These are phyloP conservation scores for Metschnikowia reukaufii DNA, from an alignment of 805 yeast genomes.

Conservation along the genomic window DNA sequence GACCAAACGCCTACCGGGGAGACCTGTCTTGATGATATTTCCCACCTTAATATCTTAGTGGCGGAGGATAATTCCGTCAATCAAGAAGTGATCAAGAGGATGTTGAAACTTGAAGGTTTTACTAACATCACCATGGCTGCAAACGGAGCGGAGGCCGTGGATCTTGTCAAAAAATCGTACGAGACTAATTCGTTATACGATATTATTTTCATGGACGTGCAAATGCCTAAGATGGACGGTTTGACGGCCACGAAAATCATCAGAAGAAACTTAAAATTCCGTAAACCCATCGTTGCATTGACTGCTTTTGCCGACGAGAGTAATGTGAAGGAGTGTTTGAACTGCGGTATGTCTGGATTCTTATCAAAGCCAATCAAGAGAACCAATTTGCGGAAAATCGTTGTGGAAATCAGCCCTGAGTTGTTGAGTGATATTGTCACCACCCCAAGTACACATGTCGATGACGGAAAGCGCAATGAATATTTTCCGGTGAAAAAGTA, in stretches of 20 bases:
- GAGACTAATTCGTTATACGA: conserved; percentile 51
- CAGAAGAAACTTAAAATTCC: conserved; percentile 58
- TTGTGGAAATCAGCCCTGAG: conserved; percentile 46
- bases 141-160: conserved; percentile 89
- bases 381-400: conserved; percentile 59
- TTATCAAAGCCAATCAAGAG: conserved; percentile 85
- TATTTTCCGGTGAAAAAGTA: conserved; percentile 1
- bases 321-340: conserved; percentile 79
- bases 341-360: conserved; percentile 92
- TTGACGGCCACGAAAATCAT: conserved; percentile 76
- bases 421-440: conserved; percentile 33
- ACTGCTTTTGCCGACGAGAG: conserved; percentile 96
- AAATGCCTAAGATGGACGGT: conserved; percentile 95
- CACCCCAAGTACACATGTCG: conserved; percentile 26
- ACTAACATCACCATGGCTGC: conserved; percentile 71
- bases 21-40: conserved; percentile 26
- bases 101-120: conserved; percentile 84
- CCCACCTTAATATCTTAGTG: conserved; percentile 59
- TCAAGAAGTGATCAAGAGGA: conserved; percentile 88
- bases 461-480: conserved; percentile 10
- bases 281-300: conserved; percentile 83
- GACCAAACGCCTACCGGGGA: conserved; percentile 16
- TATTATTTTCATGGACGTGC: conserved; percentile 93
- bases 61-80: conserved; percentile 95
- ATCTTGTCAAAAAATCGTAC: conserved; percentile 52